Conservation (phyloP, 164 flowering plant species). For the Sedum album region DNA sequence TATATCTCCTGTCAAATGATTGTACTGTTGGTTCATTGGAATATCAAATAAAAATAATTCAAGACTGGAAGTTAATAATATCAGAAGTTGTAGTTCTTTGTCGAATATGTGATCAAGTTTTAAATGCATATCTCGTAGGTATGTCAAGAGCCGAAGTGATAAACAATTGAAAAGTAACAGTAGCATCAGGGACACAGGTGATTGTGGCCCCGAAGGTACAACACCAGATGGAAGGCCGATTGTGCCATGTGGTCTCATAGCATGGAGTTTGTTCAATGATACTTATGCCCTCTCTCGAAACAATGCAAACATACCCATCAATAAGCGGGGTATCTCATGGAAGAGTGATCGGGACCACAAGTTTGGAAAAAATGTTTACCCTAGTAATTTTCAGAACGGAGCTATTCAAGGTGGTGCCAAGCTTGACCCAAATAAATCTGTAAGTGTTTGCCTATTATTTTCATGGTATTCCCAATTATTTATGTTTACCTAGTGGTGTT, state of each 20-base stretch:
- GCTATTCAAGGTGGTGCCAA: constrained; percentile 69
- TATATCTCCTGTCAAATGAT: not conserved
- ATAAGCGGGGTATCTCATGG: constrained; percentile 75
- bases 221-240: constrained; percentile 6
- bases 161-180: constrained; percentile 8
- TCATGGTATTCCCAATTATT: not conserved
- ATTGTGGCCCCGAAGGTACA: constrained; percentile 8
- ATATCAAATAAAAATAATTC: not conserved
- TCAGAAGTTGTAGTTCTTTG: not conserved
- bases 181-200: constrained; percentile 2
- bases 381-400: constrained; percentile 75
- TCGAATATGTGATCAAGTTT: not conserved
- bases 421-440: constrained; percentile 49
- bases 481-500: not conserved
- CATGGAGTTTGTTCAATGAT: constrained; percentile 50
- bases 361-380: constrained; percentile 75
- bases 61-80: not conserved
- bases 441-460: not conserved
- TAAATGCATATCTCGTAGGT: not conserved
- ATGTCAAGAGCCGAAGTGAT: constrained; percentile 11
- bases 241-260: constrained; percentile 11
- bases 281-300: constrained; percentile 44
- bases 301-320: constrained; percentile 29
- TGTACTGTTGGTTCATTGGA: not conserved
- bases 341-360: constrained; percentile 78